Evolutionary conservation across 768 basidiomycete species (phyloP).

Genomic region (Chiua virens): DNA sequence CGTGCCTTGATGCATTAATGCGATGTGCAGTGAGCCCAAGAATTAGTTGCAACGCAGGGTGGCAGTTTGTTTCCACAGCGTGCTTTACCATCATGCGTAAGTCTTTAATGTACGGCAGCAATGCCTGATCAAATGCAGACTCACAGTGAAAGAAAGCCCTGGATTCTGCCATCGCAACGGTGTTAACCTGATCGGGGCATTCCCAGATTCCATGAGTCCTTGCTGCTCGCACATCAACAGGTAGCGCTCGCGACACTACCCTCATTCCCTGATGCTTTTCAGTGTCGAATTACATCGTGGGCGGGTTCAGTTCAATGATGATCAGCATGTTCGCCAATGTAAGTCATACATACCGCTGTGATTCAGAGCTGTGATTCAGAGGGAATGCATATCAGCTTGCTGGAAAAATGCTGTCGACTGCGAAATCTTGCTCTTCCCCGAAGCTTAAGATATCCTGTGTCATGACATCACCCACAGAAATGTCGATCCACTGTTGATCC

Average conservation of each 20-base stretch:
- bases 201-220: slow-evolving; percentile 68
- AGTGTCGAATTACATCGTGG: slow-evolving; percentile 43
- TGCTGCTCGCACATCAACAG: slow-evolving; percentile 51
- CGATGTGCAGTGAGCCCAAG: no score
- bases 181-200: background rate
- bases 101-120: background rate
- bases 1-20: slow-evolving; percentile 71
- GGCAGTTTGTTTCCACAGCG: slow-evolving; percentile 62
- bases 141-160: slow-evolving; percentile 80
- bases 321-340: slow-evolving; percentile 78
- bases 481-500: no score
- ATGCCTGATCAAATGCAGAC: slow-evolving; percentile 19
- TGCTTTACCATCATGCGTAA: slow-evolving; percentile 50
- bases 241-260: slow-evolving; percentile 54
- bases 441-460: no score
- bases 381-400: slow-evolving; percentile 72
- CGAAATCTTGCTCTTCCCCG: no score
- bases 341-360: slow-evolving; percentile 87
- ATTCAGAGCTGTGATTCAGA: slow-evolving; percentile 67
- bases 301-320: slow-evolving; percentile 79
- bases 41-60: slow-evolving; percentile 56
- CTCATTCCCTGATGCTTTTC: slow-evolving; percentile 52
- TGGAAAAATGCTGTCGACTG: no score
- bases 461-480: no score
- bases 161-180: slow-evolving; percentile 64